Base-by-base conservation (phyloP, 768 basidiomycete genomes). In the Daedaleopsis sinensis region DNA sequence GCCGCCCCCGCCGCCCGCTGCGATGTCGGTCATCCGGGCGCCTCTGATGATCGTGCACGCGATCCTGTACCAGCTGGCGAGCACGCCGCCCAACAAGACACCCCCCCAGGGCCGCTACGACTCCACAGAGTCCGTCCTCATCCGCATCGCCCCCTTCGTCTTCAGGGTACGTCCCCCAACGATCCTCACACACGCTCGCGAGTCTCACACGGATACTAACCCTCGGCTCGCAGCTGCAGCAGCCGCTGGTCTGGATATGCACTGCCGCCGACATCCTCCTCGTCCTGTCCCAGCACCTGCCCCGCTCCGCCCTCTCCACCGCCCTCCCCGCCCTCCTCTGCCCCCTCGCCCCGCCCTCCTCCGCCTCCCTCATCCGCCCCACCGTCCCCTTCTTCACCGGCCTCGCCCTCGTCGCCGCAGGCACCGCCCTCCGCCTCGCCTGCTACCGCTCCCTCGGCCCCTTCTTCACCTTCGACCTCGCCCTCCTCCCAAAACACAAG, bases 51-150 rank as follows among this genome's bases (percentile, higher is more conserved):
- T 77, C 38, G 59, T 82, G 38, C 84, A 86, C 62, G 82, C 84
- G 2, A 51, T 79, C 27, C 77, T 74, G 68, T 83, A 86, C 65
- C 80, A 84, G 39, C 64, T 78, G 0, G 86, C 83, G 0, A 82
- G 77, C 64, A 82, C 82, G 0, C 84, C 86, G 0, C 86, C 86
- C 1, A 84, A 86, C 68, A 82, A 82, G 11, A 83, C n/a, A n/a
- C 84, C 0, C 79, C 77, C 0, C 59, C 68, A 37, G 83, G 76
- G 74, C 10, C 75, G 85, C 6, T 87, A 84, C 66, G 80, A 85
- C 68, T 84, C 80, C 0, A 75, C 83, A 18, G 80, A 82, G 68
- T 72, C 80, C 39, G 80, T 77, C 65, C 74, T 84, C 46, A 74
- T 87, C 39, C 82, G 82, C 56, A 82, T 86, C 32, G 85, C 84